Percentiles rank a stretch among this genome's conserved stretches.
Evolutionary conservation across 345 rosid species (phyloP).

Genomic region (Eucalyptus erythrocorys): DNA sequence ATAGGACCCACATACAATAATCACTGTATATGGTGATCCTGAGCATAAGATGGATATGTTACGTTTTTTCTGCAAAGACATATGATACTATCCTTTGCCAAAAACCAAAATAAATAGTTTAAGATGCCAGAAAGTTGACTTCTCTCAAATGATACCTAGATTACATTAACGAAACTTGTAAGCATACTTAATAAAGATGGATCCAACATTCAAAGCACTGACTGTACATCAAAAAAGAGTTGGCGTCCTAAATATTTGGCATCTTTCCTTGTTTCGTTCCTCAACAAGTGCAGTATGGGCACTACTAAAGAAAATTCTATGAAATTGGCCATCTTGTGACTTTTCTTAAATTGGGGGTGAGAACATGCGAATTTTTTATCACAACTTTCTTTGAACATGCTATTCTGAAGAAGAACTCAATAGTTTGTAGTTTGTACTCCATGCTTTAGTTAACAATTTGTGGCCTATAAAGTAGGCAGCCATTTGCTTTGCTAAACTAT

Average conservation of each 20-base stretch:
- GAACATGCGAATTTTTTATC: not conserved
- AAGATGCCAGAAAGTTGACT: not conserved
- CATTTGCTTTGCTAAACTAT: not conserved
- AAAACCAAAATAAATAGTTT: not conserved
- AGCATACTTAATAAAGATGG: not conserved
- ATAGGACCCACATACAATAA: not conserved
- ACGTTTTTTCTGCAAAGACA: not conserved
- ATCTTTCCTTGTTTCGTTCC: not conserved
- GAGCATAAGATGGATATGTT: not conserved
- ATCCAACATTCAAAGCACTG: not conserved
- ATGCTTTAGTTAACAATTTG: not conserved
- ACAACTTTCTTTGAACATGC: not conserved
- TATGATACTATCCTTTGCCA: not conserved
- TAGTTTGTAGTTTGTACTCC: not conserved
- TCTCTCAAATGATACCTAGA: not conserved
- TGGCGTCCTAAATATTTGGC: not conserved
- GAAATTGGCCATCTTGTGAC: not conserved
- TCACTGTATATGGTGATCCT: not conserved
- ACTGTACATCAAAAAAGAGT: not conserved
- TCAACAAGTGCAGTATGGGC: not conserved
- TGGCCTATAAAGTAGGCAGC: not conserved
- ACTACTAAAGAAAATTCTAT: not conserved
- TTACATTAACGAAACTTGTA: not conserved
- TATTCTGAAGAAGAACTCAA: not conserved
- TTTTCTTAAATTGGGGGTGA: not conserved